Conservation (phyloP, 495 filamentous ascomycete genomes). For the Massariosphaeria phaeospora region DNA sequence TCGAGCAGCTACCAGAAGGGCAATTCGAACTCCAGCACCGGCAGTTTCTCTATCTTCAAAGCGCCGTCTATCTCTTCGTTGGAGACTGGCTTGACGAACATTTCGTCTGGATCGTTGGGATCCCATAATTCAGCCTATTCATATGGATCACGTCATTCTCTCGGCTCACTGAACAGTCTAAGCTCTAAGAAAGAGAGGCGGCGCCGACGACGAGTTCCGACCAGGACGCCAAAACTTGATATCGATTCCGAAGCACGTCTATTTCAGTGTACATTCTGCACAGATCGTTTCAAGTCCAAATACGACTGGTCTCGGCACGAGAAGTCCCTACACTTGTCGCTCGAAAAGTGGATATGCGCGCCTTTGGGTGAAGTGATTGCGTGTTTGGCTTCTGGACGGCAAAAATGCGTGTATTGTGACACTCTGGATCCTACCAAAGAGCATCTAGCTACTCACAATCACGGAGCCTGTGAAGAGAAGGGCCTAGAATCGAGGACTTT, state of each 20-base stretch:
- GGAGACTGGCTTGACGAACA: slow-evolving; percentile 49
- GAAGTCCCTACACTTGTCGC: slow-evolving; percentile 68
- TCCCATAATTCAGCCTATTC: slow-evolving; percentile 71
- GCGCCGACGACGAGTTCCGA: slow-evolving; percentile 58
- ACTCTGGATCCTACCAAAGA: slow-evolving; percentile 51
- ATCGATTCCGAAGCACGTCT: slow-evolving; percentile 45
- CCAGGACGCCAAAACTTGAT: slow-evolving; percentile 35
- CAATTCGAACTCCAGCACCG: slow-evolving; percentile 57
- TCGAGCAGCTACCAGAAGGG: slow-evolving; percentile 39
- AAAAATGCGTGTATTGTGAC: slow-evolving; percentile 66
- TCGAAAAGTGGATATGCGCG: slow-evolving; percentile 77
- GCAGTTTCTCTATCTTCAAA: slow-evolving; percentile 48
- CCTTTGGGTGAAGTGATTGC: slow-evolving; percentile 57
- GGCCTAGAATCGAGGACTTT: slow-evolving; percentile 65
- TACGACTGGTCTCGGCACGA: slow-evolving; percentile 84
- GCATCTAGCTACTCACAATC: slow-evolving; percentile 68
- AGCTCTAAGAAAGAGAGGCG: slow-evolving; percentile 61
- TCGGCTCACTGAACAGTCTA: slow-evolving; percentile 53
- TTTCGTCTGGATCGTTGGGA: slow-evolving; percentile 48
- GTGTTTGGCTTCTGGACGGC: slow-evolving; percentile 42
- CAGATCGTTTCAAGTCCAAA: slow-evolving; percentile 72
- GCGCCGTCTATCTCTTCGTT: slow-evolving; percentile 68
- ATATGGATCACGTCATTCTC: slow-evolving; percentile 59
- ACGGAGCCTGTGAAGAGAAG: slow-evolving; percentile 61
- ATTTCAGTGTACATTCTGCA: slow-evolving; percentile 83